These are phyloP conservation scores for Uronychia setigera DNA, from an alignment of 73 alveolate genomes.

Conservation along the genomic window DNA sequence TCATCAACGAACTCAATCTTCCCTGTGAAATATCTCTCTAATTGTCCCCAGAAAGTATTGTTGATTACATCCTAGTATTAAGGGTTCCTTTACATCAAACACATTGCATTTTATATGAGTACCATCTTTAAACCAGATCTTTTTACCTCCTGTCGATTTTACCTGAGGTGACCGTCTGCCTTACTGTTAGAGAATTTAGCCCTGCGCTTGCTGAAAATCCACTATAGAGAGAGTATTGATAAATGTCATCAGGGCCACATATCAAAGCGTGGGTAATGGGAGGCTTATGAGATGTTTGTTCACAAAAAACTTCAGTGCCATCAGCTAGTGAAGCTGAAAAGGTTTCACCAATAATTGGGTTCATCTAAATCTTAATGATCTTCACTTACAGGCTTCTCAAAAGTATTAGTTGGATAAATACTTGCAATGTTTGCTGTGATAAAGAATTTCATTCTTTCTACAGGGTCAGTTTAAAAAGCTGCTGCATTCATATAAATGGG, in stretches of 20 bases:
- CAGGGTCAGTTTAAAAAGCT: conserved; percentile 70
- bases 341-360: conserved; percentile 98
- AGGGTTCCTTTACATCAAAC: conserved; percentile 33
- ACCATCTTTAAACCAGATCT: conserved; percentile 79
- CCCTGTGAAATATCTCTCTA: conserved; percentile 70
- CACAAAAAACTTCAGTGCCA: conserved; percentile 94
- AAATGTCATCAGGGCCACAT: conserved; percentile 80
- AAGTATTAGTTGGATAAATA: conserved; percentile 67
- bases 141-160: conserved; percentile 62
- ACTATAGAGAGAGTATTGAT: conserved; percentile 59
- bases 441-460: conserved; percentile 77
- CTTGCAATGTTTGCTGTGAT: conserved; percentile 65
- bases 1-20: conserved; percentile 67
- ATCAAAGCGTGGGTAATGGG: conserved; percentile 79
- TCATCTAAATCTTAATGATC: conserved; percentile 32
- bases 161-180: conserved; percentile 1
- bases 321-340: conserved; percentile 90
- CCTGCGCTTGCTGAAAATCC: conserved; percentile 84
- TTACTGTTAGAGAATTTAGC: conserved; percentile 74
- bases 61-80: conserved; percentile 53
- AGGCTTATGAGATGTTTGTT: conserved; percentile 96
- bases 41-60: conserved; percentile 82
- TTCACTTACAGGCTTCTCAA: conserved; percentile 77
- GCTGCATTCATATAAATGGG: conserved; percentile 82
- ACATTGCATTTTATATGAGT: conserved; percentile 40